These are phyloP conservation scores for Pyrenophora graminea DNA, from an alignment of 2,329 filamentous ascomycete species.

Conservation along the genomic window DNA sequence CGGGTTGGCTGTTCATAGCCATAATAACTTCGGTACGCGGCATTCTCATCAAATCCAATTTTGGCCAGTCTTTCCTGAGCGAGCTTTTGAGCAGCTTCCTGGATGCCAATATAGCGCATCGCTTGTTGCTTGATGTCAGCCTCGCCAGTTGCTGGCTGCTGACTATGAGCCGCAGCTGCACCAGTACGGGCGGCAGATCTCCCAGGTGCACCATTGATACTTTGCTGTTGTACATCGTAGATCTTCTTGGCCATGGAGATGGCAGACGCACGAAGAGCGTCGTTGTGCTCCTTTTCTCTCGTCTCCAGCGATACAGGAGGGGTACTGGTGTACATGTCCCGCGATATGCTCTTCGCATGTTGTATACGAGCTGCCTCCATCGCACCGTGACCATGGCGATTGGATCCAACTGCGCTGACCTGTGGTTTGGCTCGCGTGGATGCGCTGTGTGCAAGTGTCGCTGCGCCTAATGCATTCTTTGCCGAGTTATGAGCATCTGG, in stretches of 20 bases:
- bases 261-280: conserved; percentile 78
- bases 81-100: conserved; percentile 84
- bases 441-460: conserved; percentile 65
- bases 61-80: conserved; percentile 82
- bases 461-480: conserved; percentile 72
- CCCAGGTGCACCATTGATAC: conserved; percentile 55
- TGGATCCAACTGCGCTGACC: conserved; percentile 28
- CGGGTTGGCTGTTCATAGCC: conserved; percentile 60
- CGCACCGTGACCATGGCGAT: conserved; percentile 52
- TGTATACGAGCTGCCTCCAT: conserved; percentile 66
- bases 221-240: conserved; percentile 72
- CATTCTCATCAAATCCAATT: conserved; percentile 71
- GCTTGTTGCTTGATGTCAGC: conserved; percentile 59
- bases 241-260: conserved; percentile 88
- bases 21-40: conserved; percentile 77
- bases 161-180: conserved; percentile 39
- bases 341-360: conserved; percentile 70
- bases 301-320: conserved; percentile 73
- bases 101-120: conserved; percentile 64
- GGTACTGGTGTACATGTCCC: conserved; percentile 76
- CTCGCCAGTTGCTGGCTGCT: conserved; percentile 36
- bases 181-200: conserved; percentile 39
- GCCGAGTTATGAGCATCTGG: conserved; percentile 64
- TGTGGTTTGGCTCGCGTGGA: conserved; percentile 33
- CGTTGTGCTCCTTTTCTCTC: conserved; percentile 73